Evolutionary conservation across 768 basidiomycete species (phyloP).

Genomic region (Tylopilus balloui): DNA sequence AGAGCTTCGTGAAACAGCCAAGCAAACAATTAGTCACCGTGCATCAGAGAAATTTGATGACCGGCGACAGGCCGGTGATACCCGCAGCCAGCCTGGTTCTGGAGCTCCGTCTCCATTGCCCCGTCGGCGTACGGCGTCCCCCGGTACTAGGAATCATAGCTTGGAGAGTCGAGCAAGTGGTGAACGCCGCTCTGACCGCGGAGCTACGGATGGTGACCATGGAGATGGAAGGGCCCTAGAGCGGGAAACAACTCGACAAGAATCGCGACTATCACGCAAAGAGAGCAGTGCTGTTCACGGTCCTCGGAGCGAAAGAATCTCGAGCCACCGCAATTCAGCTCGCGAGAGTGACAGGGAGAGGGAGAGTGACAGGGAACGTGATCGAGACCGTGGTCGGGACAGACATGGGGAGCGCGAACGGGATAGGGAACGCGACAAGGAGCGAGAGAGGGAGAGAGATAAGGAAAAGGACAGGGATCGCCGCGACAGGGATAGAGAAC

Average conservation of each 20-base stretch:
- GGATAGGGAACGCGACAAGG: conserved; percentile 42
- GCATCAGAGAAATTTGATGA: conserved; percentile 39
- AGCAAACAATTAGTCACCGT: conserved; percentile 50
- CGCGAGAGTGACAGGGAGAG: conserved; percentile 37
- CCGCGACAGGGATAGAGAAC: conserved; percentile 42
- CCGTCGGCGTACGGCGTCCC: conserved; percentile 61
- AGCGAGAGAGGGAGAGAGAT: conserved; percentile 37
- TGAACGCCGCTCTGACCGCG: conserved; percentile 56
- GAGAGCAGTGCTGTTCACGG: conserved; percentile 50
- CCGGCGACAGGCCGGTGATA: conserved; percentile 33
- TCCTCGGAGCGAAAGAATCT: conserved; percentile 44
- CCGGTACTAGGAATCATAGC: conserved; percentile 63
- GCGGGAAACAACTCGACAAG: conserved; percentile 42
- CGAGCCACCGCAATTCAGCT: conserved; percentile 37
- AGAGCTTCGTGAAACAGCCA: conserved; percentile 76
- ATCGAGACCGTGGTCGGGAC: conserved; percentile 45
- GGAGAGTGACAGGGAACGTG: conserved; percentile 45
- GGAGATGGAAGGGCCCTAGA: conserved; percentile 52
- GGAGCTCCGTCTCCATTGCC: conserved; percentile 49
- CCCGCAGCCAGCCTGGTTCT: conserved; percentile 48
- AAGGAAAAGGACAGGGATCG: conserved; percentile 39
- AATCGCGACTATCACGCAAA: conserved; percentile 39
- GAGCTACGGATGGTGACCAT: conserved; percentile 40
- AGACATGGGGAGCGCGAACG: conserved; percentile 45
- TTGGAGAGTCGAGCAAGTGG: conserved; percentile 69